Evolutionary conservation across 352 stramenopile species (phyloP), one percentile per base, ranked within the genome.

Genomic region (Phytopythium kandeliae): DNA sequence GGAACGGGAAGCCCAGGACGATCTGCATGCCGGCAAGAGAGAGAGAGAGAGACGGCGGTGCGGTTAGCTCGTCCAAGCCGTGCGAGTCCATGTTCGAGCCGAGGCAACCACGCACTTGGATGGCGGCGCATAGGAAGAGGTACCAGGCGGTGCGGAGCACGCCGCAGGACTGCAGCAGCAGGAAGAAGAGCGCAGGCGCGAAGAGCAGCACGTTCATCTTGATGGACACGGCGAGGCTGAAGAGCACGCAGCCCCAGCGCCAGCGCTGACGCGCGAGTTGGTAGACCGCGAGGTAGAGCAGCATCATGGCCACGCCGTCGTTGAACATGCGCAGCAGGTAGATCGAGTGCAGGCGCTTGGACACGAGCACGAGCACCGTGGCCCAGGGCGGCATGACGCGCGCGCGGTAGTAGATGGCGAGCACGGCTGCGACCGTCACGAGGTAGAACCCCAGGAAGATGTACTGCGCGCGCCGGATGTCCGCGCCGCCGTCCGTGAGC

Each of bases 131-230:
- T 49, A 98, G 88, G 33, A 75, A 69, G 35, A 98, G 62, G 58
- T 96, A 93, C 61, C 80, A 79, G 7, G 91, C 51, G 2, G 89
- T 96, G 31, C 76, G 76, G 15, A 87, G 42, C 35, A 95, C 57
- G 12, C 89, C 89, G 40, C 72, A 90, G 15, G 74, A 86, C 63
- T 98, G 91, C 21, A 99, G 71, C 41, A 99, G 68, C 40, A 99
- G 67, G 51, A 98, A 90, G 45, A 99, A 89, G 2, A 99, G 67
- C 35, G 92, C 96, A 0, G 97, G 97, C 37, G 96, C 95, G 60
- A 98, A 99, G 13, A 99, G 78, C 40, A 99, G 74, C 30, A 98
- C 81, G 80, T 99, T 99, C 97, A 99, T 99, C 76, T 99, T 99
- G 62, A 99, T 90, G 31, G 89, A 98, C 10, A 99, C 95, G 17